Base-by-base conservation (phyloP, 306 rosid genomes). In the Mimosa pudica region DNA sequence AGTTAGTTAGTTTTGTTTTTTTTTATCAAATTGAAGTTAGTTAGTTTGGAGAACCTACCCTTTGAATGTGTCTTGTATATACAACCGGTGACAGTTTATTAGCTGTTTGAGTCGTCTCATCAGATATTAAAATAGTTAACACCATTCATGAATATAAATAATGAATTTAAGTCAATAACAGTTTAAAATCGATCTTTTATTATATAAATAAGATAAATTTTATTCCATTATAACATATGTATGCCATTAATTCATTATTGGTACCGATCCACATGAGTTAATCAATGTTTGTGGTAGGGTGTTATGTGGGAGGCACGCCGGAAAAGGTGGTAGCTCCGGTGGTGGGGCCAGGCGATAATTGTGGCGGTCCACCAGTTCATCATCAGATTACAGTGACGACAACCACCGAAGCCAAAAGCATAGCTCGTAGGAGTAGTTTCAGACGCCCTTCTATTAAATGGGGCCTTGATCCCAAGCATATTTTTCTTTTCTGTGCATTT, bases 401-500 rank as follows among this genome's bases (percentile, higher is more conserved):
- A 79, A 47, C 78, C 79, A 7, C 75, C 73, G 92, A 94, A 52
- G 86, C 86, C 84, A 89, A 82, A 80, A 75, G 54, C 73, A 44
- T 74, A 16, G 35, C 60, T 7, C 78, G 93, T 71, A 90, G 92
- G 80, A 91, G 84, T 76, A 91, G 97, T 83, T 90, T 93, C 87
- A 88, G 88, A 82, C 78, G 98, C 55, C 14, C 87, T 82, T 24
- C 87, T 77, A n/a, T n/a, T 81, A 18, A 44, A 75, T 93, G 96
- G 96, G 73, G 73, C 64, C 65, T 91, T 75, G 96, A 95, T 54
- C 98, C 98, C 58, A 91, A 88, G 80, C 91, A 88, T 83, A 76
- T 95, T 74, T 94, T 95, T 60, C 73, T 91, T 74, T 76, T 88
- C 77, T 95, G 90, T 82, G 96, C 99, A 83, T 89, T 93, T 49